These are phyloP conservation scores for Sporormia fimetaria DNA, from an alignment of 495 filamentous ascomycete species.

Conservation along the genomic window DNA sequence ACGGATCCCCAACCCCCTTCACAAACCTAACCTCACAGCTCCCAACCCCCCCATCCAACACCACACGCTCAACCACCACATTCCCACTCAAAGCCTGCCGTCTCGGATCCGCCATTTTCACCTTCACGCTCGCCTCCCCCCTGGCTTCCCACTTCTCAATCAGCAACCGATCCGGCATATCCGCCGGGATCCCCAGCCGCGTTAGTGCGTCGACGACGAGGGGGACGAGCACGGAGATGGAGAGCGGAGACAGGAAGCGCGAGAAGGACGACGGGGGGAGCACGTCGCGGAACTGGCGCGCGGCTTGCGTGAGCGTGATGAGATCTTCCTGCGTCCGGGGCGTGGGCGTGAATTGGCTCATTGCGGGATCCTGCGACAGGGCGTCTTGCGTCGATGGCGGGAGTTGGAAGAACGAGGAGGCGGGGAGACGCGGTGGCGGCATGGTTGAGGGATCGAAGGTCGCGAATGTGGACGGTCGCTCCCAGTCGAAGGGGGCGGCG, in stretches of 20 bases:
- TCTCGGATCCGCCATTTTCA: conserved; percentile 68
- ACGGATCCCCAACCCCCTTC: conserved; percentile 88
- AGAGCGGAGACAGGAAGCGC: conserved; percentile 79
- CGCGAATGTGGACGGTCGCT: conserved; percentile 35
- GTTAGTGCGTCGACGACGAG: conserved; percentile 72
- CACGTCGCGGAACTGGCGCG: conserved; percentile 79
- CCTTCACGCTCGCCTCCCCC: conserved; percentile 45
- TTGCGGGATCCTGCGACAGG: conserved; percentile 76
- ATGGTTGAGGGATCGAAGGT: conserved; percentile 20
- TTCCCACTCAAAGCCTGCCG: conserved; percentile 74
- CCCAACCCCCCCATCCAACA: conserved; percentile 31
- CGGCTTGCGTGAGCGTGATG: conserved; percentile 71
- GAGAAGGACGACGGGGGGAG: conserved; percentile 70
- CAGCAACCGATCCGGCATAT: conserved; percentile 35
- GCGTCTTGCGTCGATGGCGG: conserved; percentile 41
- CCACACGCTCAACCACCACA: conserved; percentile 63
- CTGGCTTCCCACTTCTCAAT: conserved; percentile 26
- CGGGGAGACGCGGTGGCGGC: conserved; percentile 26
- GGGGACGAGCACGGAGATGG: conserved; percentile 64
- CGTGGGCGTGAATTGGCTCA: conserved; percentile 79
- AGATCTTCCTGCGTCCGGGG: conserved; percentile 72
- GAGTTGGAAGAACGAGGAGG: conserved; percentile 21
- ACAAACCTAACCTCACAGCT: conserved; percentile 82
- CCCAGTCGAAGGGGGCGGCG: conserved; percentile 66
- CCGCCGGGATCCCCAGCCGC: conserved; percentile 66